Base-by-base conservation (phyloP, 1,139 yeast species). In the Taiozyma onychis region DNA sequence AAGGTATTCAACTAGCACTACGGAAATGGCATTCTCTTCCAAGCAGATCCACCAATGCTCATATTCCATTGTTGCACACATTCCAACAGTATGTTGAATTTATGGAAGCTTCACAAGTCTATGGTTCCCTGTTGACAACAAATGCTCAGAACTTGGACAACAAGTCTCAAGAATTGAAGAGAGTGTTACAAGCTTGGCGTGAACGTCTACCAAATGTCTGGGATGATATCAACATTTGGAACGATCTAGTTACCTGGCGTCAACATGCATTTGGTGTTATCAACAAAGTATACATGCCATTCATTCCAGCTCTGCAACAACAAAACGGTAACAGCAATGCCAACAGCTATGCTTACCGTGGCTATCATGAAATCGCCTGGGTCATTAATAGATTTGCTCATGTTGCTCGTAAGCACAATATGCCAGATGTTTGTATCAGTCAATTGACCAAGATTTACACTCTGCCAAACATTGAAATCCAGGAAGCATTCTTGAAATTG, bases 301-400 rank as follows among this genome's bases (percentile, higher is more conserved):
- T 95, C 61, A 87, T 91, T 54, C 96, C 97, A 2, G 83, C 88
- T 3, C 69, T 89, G 48, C 96, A 87, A 59, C 95, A 86, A 61
- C 77, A 85, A 4, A 83, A 81, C 56, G 80, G 85, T 28, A 85
- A 82, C 49, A 74, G 72, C 52, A 87, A 85, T 63, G 88, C 90
- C 14, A 88, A 88, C 59, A 89, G 97, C 1, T 90, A 89, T 64
- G 98, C 97, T 1, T 95, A 90, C 67, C 78, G 99, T 56, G 99
- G 99, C 2, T 95, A 88, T 71, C 99, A 95, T 66, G 99, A 95
- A 69, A 90, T 93, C 65, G 99, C 99, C 1, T 95, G 99, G 98
- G 97, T 95, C 13, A 93, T 95, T 62, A 95, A 95, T 68, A 74
- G 99, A 53, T 95, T 95, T 75, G 99, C 99, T 0, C 99, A 95